Conservation (phyloP, 129 eudicot species). For the Escallonia herrerae region DNA sequence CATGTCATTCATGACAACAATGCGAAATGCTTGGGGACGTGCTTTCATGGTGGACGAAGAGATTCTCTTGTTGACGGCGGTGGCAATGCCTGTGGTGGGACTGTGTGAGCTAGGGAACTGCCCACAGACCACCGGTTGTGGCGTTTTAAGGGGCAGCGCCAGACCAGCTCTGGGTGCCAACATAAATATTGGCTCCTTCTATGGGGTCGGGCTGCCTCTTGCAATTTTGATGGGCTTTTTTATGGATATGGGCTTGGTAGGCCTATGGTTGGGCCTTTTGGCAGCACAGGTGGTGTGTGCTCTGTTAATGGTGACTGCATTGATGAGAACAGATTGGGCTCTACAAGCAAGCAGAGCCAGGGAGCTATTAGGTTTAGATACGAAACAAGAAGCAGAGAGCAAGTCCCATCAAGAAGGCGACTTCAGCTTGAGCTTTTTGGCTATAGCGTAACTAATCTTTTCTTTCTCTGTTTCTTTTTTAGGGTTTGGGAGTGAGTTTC, state of each 20-base stretch:
- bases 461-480: no score
- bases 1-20: constrained; percentile 25
- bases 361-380: constrained; percentile 23
- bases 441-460: no score
- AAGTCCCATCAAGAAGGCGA: no score
- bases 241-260: constrained; percentile 47
- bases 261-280: constrained; percentile 66
- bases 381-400: constrained; percentile 2
- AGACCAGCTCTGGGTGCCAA: constrained; percentile 51
- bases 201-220: constrained; percentile 62
- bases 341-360: constrained; percentile 29
- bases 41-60: constrained; percentile 38
- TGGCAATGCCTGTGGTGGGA: constrained; percentile 56
- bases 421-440: no score
- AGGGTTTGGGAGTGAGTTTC: no score
- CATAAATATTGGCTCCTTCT: constrained; percentile 57
- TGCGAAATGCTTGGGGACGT: constrained; percentile 45
- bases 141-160: constrained; percentile 67
- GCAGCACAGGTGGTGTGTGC: constrained; percentile 62
- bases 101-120: constrained; percentile 80
- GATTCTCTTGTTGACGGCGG: constrained; percentile 33
- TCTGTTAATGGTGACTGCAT: constrained; percentile 31
- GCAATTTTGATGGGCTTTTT: constrained; percentile 47
- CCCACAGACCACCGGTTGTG: constrained; percentile 74
- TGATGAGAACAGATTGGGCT: constrained; percentile 56